Evolutionary conservation across 2,329 filamentous ascomycete genomes (phyloP), one percentile per base, ranked within the genome.

Genomic region (Diaporthe velutina): DNA sequence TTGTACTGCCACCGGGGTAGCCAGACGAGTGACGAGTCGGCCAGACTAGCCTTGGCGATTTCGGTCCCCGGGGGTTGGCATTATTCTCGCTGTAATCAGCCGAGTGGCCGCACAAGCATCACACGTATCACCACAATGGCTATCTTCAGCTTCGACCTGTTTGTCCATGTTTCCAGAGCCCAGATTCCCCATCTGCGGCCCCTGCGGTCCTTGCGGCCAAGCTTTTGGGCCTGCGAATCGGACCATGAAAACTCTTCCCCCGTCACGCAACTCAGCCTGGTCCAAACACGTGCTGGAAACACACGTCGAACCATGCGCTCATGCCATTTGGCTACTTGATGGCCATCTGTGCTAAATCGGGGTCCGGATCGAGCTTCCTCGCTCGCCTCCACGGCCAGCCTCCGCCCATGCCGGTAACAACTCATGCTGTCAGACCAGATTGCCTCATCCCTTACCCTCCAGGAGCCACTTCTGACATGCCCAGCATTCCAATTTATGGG

Each of bases 1-100:
- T 35, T 48, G 54, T 71, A 30, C 22, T 50, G 61, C 12, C 61
- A 8, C 61, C 8, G 28, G 42, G 13, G 42, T 19, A 33, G 25
- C 28, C 19, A 67, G 42, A 33, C 25, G 38, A 17, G 40, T 48
- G 64, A 67, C 45, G 30, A 67, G 64, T 54, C 45, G 64, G 64
- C 64, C 45, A 71, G 54, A 71, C 52, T 48, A 71, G 40, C 52
- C 52, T 58, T 71, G 40, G 68, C 68, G 68, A 42, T 28, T 74
- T 73, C 68, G 73, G 73, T 52, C 73, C 68, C 58, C 64, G 45
- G 54, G n/a, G 33, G 54, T 45, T 68, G 66, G 66, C 64, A 73
- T 73, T 71, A 75, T 74, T 75, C 66, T 75, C 74, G 74, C 74
- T 75, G 40, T 73, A 74, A 75, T 54, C 40, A 52, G 10, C 61